Conservation (phyloP, 495 filamentous ascomycete species). For the Umbilicaria muhlenbergii region DNA sequence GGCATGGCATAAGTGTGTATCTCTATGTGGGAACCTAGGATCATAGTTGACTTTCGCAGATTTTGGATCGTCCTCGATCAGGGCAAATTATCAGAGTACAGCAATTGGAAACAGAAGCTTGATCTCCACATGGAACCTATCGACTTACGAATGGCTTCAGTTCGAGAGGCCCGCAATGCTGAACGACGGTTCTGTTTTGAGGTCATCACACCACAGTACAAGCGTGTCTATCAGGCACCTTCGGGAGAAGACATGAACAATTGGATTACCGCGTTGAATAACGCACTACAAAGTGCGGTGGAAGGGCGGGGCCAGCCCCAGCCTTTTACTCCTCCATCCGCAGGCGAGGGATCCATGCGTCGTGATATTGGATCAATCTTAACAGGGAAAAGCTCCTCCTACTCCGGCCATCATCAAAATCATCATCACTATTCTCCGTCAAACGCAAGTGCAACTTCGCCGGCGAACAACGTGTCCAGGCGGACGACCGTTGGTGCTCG, state of each 20-base stretch:
- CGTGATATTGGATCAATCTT: slow-evolving; percentile 82
- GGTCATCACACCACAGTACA: slow-evolving; percentile 93
- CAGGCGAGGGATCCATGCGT: slow-evolving; percentile 39
- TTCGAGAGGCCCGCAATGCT: slow-evolving; percentile 83
- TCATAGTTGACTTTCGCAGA: slow-evolving; percentile 25
- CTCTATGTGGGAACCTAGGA: neutral
- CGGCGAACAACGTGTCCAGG: slow-evolving; percentile 42
- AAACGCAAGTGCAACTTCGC: slow-evolving; percentile 22
- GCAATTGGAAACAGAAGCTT: slow-evolving; percentile 96
- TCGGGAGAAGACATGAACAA: slow-evolving; percentile 95
- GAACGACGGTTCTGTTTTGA: slow-evolving; percentile 97
- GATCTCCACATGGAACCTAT: slow-evolving; percentile 98
- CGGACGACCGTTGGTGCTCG: slow-evolving; percentile 83
- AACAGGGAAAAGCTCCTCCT: slow-evolving; percentile 82
- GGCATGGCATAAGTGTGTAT: slow-evolving; percentile 93
- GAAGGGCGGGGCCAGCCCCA: slow-evolving; percentile 52
- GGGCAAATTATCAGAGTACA: slow-evolving; percentile 92
- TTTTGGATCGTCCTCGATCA: slow-evolving; percentile 98
- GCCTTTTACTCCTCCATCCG: slow-evolving; percentile 28
- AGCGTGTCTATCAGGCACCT: slow-evolving; percentile 92
- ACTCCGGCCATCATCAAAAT: slow-evolving; percentile 36
- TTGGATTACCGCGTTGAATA: slow-evolving; percentile 96
- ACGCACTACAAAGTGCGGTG: slow-evolving; percentile 87
- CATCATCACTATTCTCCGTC: slow-evolving; percentile 36
- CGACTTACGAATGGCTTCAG: slow-evolving; percentile 90